phyloP scores from a whole-genome alignment of 176 grass and related monocot species.

The Oryza coarctata region DNA sequence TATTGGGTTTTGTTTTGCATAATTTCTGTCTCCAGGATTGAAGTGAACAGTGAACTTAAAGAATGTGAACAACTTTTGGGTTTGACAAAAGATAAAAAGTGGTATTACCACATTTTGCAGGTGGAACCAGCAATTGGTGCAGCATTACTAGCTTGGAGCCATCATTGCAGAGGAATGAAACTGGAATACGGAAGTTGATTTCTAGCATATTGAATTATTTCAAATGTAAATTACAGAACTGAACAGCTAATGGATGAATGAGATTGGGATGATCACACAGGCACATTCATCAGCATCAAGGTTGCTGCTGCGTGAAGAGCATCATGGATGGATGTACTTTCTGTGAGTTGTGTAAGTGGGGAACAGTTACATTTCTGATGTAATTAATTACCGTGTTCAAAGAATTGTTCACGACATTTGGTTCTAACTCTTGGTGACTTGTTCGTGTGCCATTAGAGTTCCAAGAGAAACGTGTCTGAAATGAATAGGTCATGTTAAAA shows the following conservation, averaged over 20 bases:
- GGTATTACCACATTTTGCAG: slow-evolving; percentile 35
- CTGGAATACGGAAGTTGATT: slow-evolving; percentile 53
- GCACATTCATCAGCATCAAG: slow-evolving; percentile 24
- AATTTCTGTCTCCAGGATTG: neutral
- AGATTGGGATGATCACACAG: neutral
- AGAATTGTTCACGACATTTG: slow-evolving; percentile 13
- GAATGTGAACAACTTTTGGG: neutral
- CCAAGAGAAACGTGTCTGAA: neutral
- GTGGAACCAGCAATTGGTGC: slow-evolving; percentile 91
- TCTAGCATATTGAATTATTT: neutral
- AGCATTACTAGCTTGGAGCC: slow-evolving; percentile 72
- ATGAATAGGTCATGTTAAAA: neutral
- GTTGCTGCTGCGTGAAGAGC: slow-evolving; percentile 24
- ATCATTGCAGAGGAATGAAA: slow-evolving; percentile 44
- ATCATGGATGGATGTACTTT: slow-evolving; percentile 12
- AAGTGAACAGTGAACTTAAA: neutral
- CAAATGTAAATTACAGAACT: slow-evolving; percentile 30
- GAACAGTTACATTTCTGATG: slow-evolving; percentile 20
- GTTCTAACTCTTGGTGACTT: slow-evolving; percentile 13
- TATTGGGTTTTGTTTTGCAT: neutral
- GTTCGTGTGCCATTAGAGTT: neutral
- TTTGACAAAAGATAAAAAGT: neutral
- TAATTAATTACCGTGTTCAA: slow-evolving; percentile 25
- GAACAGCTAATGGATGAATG: neutral
- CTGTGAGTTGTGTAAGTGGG: neutral